Conservation (phyloP, 495 filamentous ascomycete genomes). For the Hypoxylon rickii region DNA sequence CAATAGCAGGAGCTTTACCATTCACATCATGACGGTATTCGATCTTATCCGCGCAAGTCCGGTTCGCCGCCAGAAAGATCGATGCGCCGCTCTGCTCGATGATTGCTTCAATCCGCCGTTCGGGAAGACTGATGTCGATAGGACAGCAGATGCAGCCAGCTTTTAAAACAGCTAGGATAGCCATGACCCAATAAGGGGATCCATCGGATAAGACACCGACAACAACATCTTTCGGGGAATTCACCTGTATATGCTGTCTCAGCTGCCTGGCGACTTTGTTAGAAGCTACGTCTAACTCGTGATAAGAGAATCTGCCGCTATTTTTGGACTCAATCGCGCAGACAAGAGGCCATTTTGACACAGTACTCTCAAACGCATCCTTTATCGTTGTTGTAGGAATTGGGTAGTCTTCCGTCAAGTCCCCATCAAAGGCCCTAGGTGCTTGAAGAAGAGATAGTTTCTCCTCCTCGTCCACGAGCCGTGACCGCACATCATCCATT, state of each 20-base stretch:
- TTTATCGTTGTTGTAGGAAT: neutral
- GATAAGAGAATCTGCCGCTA: constrained; percentile 29
- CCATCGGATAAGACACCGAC: constrained; percentile 37
- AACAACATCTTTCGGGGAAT: constrained; percentile 5
- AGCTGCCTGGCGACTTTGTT: constrained; percentile 2
- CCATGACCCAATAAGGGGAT: constrained; percentile 35
- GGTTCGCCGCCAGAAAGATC: constrained; percentile 4
- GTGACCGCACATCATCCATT: neutral
- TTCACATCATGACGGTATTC: neutral
- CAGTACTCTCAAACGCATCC: constrained; percentile 10
- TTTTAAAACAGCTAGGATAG: constrained; percentile 33
- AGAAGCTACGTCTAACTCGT: constrained; percentile 21
- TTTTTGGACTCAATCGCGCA: constrained; percentile 11
- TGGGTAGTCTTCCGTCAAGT: neutral
- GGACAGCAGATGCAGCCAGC: constrained; percentile 35
- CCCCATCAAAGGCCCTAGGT: neutral
- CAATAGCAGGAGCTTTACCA: neutral
- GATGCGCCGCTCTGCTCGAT: constrained; percentile 10
- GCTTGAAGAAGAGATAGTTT: constrained; percentile 3
- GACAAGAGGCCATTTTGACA: constrained; percentile 15
- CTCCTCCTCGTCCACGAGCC: constrained; percentile 2
- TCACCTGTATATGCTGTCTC: neutral
- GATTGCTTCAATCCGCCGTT: constrained; percentile 8
- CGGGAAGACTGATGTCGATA: constrained; percentile 34
- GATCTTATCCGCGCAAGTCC: neutral